Evolutionary conservation across 495 filamentous ascomycete species (phyloP), one percentile per base, ranked within the genome.

Genomic region (Aspergillus ellipticus): DNA sequence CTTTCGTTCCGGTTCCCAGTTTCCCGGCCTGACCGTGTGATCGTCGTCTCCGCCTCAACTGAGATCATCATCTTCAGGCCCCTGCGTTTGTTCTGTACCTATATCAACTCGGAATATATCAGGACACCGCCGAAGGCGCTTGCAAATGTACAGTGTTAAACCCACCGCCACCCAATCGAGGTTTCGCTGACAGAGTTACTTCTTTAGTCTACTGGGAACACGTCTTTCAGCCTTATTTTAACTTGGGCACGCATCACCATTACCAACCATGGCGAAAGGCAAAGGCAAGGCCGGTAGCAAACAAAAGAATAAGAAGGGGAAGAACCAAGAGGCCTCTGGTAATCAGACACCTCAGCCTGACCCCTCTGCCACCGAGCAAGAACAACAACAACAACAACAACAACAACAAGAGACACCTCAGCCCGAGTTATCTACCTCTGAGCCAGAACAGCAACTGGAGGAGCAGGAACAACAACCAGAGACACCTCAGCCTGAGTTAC

Each of bases 271-370:
- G 63, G 62, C 56, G 63, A 73, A 72, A 56, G 60, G 52, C 50
- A 77, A 74, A 42, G 65, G 60, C 61, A 74, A 73, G 60, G 57
- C 63, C 43, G 60, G 53, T 46, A 57, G 55, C 39, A 74, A 72
- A 57, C 62, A 67, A 63, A 74, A 74, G 64, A 66, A 68, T 69
- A 77, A 75, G 60, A 75, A 74, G 66, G 58, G 51, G 29, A 73
- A 74, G 66, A 63, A 51, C 51, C 70, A 72, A 53, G 74, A 73
- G 42, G 49, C 42, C 42, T 55, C 64, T 59, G 69, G 72, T 50
- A 59, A 51, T 51, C 68, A 71, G 46, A 64, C 71, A 53, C 61
- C 63, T 58, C 56, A 54, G 56, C 57, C 60, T 20, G 58, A 66
- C 52, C 62, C 68, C 42, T 52, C 66, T 52, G 52, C 56, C 51